Conservation (phyloP, 1,139 yeast species). For the Diutina pseudorugosa region DNA sequence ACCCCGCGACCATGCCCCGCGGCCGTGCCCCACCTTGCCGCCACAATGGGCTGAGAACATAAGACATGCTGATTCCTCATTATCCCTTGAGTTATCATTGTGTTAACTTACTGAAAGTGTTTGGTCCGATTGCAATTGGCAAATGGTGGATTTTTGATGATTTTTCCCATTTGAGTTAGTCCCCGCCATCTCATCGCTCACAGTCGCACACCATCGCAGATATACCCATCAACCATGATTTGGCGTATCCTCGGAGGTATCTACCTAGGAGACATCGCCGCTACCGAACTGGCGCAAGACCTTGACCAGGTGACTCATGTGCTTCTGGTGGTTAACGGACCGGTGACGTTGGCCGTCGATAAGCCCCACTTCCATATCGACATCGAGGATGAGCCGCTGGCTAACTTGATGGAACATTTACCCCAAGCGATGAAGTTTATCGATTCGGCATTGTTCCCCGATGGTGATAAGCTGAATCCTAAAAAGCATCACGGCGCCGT, state of each 20-base stretch:
- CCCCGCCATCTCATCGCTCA: neutral
- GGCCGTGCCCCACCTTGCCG: neutral
- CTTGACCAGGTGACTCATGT: slow-evolving; percentile 49
- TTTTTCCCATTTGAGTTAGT: too few species aligned
- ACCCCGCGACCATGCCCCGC: neutral
- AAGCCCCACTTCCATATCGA: slow-evolving; percentile 53
- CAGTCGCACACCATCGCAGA: neutral
- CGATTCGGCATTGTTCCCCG: slow-evolving; percentile 44
- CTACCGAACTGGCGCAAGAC: slow-evolving; percentile 28
- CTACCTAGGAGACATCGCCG: slow-evolving; percentile 47
- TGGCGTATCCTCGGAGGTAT: slow-evolving; percentile 53
- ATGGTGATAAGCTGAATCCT: slow-evolving; percentile 14
- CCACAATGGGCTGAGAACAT: too few species aligned
- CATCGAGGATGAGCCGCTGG: slow-evolving; percentile 53
- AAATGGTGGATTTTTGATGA: too few species aligned
- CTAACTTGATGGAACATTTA: slow-evolving; percentile 53
- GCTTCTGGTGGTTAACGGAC: slow-evolving; percentile 56
- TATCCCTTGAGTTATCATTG: too few species aligned
- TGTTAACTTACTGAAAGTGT: too few species aligned
- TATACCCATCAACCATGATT: slow-evolving; percentile 7
- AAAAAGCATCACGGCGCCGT: slow-evolving; percentile 35
- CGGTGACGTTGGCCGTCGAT: slow-evolving; percentile 37
- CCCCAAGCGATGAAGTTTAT: slow-evolving; percentile 54
- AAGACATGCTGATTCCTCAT: too few species aligned
- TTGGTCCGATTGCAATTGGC: too few species aligned